A percentile compares a stretch with the other conserved stretches of the same genome.
Conservation (phyloP, 352 stramenopile species). For the Phytophthora macrochlamydospora region DNA sequence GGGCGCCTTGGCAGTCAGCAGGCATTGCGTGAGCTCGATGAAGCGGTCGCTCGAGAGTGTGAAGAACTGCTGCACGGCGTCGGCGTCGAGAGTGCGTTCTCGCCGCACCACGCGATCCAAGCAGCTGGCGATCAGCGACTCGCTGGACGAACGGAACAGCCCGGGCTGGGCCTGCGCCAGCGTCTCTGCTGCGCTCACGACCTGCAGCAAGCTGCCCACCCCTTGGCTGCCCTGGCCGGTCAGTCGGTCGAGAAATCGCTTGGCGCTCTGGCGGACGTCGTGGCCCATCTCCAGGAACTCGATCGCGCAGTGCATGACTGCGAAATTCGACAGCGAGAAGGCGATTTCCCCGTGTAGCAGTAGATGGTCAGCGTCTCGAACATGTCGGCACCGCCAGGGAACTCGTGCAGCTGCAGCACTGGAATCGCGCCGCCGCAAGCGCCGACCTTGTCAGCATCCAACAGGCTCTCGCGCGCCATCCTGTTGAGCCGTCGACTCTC, state of each 20-base stretch:
- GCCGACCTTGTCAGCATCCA: slow-evolving; percentile 12
- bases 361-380: slow-evolving; percentile 79
- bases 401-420: slow-evolving; percentile 48
- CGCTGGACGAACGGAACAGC: slow-evolving; percentile 25
- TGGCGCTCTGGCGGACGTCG: slow-evolving; percentile 30
- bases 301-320: slow-evolving; percentile 41
- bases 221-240: slow-evolving; percentile 14
- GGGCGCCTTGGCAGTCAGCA: slow-evolving; percentile 28
- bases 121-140: slow-evolving; percentile 31
- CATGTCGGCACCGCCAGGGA: slow-evolving; percentile 57
- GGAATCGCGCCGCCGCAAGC: slow-evolving; percentile 26
- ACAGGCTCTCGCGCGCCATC: slow-evolving; percentile 37
- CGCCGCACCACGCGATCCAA: slow-evolving; percentile 27
- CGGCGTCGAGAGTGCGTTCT: slow-evolving; percentile 10
- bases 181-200: slow-evolving; percentile 23
- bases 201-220: slow-evolving; percentile 20
- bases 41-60: slow-evolving; percentile 44
- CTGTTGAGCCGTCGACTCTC: slow-evolving; percentile 51
- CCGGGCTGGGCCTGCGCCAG: slow-evolving; percentile 23
- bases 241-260: slow-evolving; percentile 37
- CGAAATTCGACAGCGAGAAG: slow-evolving; percentile 35
- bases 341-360: slow-evolving; percentile 63
- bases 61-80: slow-evolving; percentile 37
- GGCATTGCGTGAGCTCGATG: slow-evolving; percentile 42
- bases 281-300: slow-evolving; percentile 56